Percentiles rank a stretch among this genome's conserved stretches.
phyloP scores from a whole-genome alignment of 2,329 filamentous ascomycete species.

The Alternaria triticina region DNA sequence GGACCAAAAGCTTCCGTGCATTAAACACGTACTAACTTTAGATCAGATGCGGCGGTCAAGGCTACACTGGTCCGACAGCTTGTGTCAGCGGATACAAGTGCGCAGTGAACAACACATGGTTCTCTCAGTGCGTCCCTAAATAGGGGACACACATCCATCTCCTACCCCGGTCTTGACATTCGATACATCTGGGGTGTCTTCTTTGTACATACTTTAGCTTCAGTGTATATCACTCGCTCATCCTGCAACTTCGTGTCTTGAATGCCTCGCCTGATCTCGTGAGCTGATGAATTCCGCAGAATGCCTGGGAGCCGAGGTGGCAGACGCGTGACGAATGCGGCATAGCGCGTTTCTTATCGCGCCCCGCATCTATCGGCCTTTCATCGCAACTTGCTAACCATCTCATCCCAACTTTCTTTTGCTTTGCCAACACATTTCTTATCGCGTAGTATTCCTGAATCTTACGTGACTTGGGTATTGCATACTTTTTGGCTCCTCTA shows the following conservation, averaged over 20 bases:
- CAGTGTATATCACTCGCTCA: constrained; percentile 4
- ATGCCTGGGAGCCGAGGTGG: neutral
- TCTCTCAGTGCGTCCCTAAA: constrained; percentile 13
- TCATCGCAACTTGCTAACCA: neutral
- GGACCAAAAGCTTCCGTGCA: neutral
- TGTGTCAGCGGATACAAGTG: constrained; percentile 26
- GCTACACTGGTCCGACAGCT: constrained; percentile 23
- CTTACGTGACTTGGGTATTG: neutral
- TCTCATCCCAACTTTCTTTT: neutral
- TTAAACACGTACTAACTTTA: neutral
- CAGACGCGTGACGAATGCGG: constrained; percentile 7
- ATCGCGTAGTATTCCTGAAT: neutral
- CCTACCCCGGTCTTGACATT: neutral
- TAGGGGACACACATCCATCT: neutral
- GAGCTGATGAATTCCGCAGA: neutral
- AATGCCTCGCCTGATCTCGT: neutral
- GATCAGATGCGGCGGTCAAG: constrained; percentile 27
- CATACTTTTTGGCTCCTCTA: neutral
- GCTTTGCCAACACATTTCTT: neutral
- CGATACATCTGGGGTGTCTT: constrained; percentile 2
- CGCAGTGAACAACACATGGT: constrained; percentile 7
- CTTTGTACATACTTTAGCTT: constrained; percentile 24
- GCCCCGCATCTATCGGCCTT: constrained; percentile 8
- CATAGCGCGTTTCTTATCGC: constrained; percentile 10
- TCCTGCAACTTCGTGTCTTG: neutral